A percentile compares a stretch with the other conserved stretches of the same genome.
These are phyloP conservation scores for Pseudevernia furfuracea DNA, from an alignment of 495 filamentous ascomycete genomes.

Conservation along the genomic window DNA sequence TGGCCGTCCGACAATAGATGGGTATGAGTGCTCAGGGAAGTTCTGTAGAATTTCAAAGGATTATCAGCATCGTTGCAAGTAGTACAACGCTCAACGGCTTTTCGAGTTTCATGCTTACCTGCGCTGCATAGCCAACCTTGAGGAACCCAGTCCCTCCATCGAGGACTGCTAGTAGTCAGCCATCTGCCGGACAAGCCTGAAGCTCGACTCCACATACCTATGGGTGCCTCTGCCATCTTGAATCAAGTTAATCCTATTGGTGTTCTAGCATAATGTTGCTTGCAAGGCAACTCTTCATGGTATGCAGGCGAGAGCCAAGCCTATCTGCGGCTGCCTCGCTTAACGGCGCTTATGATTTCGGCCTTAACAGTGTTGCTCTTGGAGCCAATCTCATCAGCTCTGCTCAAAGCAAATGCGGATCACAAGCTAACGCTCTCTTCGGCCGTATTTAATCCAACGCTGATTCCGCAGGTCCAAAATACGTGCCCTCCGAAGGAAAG, in stretches of 20 bases:
- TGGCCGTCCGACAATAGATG: conserved; percentile 94
- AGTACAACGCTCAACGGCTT: not conserved
- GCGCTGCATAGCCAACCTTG: conserved; percentile 96
- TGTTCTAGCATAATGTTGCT: not conserved
- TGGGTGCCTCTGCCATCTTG: conserved; percentile 62
- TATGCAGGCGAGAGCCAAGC: not conserved
- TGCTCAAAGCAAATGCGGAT: not conserved
- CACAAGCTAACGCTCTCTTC: too few relatives aligned
- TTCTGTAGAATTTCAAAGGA: conserved; percentile 48
- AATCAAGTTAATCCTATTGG: not conserved
- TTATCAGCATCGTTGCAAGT: conserved; percentile 1
- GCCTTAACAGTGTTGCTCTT: not conserved
- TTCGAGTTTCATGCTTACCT: conserved; percentile 41
- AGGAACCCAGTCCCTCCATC: conserved; percentile 99
- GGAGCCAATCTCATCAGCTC: not conserved
- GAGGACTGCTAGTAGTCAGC: conserved; percentile 61
- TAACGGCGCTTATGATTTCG: not conserved
- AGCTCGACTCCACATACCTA: conserved; percentile 46
- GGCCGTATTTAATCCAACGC: too few relatives aligned
- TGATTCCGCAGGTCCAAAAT: not conserved
- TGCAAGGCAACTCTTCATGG: conserved; percentile 11
- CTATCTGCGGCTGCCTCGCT: conserved; percentile 1
- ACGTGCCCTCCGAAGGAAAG: not conserved
- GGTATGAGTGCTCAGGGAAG: conserved; percentile 97
- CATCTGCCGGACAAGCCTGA: not conserved